phyloP scores from a whole-genome alignment of 106 monocot genomes.

The Chionographis japonica region DNA sequence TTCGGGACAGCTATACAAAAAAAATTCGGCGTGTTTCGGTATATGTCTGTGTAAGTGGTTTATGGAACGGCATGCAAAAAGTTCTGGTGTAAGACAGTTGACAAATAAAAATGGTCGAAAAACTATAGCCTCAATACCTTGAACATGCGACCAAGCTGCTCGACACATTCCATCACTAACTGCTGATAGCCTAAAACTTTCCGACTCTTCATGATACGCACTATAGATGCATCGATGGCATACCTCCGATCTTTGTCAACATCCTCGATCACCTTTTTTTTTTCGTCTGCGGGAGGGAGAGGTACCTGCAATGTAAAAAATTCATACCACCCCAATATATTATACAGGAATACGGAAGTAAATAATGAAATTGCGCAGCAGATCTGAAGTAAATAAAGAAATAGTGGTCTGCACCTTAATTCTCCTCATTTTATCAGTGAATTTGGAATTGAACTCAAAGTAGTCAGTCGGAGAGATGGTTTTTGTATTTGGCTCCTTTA shows the following conservation, averaged over 20 bases:
- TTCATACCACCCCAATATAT: too few species aligned
- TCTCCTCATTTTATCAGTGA: slow-evolving; percentile 84
- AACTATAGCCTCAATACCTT: slow-evolving; percentile 29
- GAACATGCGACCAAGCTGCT: slow-evolving; percentile 73
- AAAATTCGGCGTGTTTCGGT: too few species aligned
- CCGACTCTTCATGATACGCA: slow-evolving; percentile 89
- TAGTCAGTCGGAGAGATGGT: slow-evolving; percentile 59
- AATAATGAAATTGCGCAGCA: too few species aligned
- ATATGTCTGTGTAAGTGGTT: too few species aligned
- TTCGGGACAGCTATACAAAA: too few species aligned
- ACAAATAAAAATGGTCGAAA: too few species aligned
- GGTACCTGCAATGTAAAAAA: slow-evolving; percentile 46
- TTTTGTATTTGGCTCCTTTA: slow-evolving; percentile 75
- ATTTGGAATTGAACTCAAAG: slow-evolving; percentile 88
- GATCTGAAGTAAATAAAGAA: too few species aligned
- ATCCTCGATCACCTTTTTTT: slow-evolving; percentile 77
- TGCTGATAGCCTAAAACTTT: slow-evolving; percentile 76
- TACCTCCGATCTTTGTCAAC: slow-evolving; percentile 79
- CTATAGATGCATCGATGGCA: slow-evolving; percentile 87
- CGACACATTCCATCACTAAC: slow-evolving; percentile 75
- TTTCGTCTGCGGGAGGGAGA: slow-evolving; percentile 74
- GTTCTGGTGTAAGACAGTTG: too few species aligned
- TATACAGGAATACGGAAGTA: too few species aligned
- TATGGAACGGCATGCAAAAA: too few species aligned
- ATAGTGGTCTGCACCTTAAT: slow-evolving; percentile 49